Evolutionary conservation across 345 rosid species (phyloP).

Genomic region (Pugionium dolabratum): DNA sequence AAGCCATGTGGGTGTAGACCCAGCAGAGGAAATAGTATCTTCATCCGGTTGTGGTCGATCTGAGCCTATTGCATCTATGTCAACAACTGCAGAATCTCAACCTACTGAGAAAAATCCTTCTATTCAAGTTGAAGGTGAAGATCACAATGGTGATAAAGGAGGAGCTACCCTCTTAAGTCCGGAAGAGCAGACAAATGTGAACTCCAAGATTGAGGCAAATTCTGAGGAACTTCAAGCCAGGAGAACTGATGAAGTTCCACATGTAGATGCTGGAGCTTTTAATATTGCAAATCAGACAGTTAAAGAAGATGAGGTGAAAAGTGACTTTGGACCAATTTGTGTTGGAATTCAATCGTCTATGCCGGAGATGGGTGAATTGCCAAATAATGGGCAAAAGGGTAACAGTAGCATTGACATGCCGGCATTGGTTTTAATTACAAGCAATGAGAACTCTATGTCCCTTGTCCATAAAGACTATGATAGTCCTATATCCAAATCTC

Average conservation of each 20-base stretch:
- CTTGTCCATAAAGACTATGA: conserved; percentile 30
- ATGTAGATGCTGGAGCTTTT: conserved; percentile 16
- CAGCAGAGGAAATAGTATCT: conserved; percentile 13
- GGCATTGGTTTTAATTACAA: background rate
- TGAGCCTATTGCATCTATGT: conserved; percentile 26
- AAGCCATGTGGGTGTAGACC: conserved; percentile 11
- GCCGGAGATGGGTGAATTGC: conserved; percentile 13
- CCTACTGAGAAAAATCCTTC: conserved; percentile 15
- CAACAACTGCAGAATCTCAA: conserved; percentile 29
- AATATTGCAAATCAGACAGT: conserved; percentile 26
- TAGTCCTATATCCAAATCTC: conserved; percentile 27
- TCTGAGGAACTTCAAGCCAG: conserved; percentile 30
- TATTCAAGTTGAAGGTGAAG: conserved; percentile 14
- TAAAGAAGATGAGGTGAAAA: conserved; percentile 20
- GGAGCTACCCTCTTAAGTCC: conserved; percentile 11
- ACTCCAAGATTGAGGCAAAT: conserved; percentile 7
- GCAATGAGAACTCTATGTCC: conserved; percentile 28
- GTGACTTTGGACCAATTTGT: conserved; percentile 12
- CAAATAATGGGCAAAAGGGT: conserved; percentile 6
- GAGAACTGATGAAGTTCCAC: conserved; percentile 16
- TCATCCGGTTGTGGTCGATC: conserved; percentile 9
- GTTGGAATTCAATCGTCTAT: conserved; percentile 24
- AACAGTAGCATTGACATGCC: background rate
- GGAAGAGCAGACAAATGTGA: conserved; percentile 23
- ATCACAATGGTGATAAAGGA: conserved; percentile 11